These are phyloP conservation scores for Scedosporium boydii DNA, from an alignment of 2,329 filamentous ascomycete genomes.

Conservation along the genomic window DNA sequence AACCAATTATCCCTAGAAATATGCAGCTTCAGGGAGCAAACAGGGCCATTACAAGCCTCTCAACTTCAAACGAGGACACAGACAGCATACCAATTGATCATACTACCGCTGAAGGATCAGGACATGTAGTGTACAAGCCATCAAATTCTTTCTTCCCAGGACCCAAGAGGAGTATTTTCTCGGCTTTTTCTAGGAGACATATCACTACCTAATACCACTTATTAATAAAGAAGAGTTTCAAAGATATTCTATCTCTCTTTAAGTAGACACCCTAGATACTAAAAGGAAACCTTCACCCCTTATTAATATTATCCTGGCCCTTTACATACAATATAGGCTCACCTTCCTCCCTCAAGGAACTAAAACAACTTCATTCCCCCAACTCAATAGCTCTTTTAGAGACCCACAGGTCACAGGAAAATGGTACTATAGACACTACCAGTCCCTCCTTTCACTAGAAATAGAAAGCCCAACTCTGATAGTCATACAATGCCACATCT, in stretches of 20 bases:
- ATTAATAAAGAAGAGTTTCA: conserved; percentile 15
- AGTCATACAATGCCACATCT: conserved; percentile 38
- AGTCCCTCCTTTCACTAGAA: conserved; percentile 30
- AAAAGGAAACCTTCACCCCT: conserved; percentile 33
- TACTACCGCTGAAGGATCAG: too few species aligned
- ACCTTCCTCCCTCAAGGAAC: conserved; percentile 16
- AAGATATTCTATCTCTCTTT: conserved; percentile 14
- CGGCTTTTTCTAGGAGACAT: conserved; percentile 36
- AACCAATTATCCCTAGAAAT: too few species aligned
- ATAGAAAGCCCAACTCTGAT: conserved; percentile 36
- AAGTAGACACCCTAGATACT: conserved; percentile 7
- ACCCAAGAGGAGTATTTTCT: conserved; percentile 37
- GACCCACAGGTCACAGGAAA: conserved; percentile 33
- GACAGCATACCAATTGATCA: too few species aligned
- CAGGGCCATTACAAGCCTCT: too few species aligned
- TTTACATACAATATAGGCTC: conserved; percentile 40
- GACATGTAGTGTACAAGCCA: too few species aligned
- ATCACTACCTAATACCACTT: conserved; percentile 30
- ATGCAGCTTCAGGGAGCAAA: too few species aligned
- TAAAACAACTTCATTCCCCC: not conserved
- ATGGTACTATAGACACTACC: conserved; percentile 36
- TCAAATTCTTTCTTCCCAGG: too few species aligned
- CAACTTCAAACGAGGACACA: too few species aligned
- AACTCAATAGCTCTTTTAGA: conserved; percentile 7
- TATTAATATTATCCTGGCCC: conserved; percentile 40